Base-by-base conservation (phyloP, 345 rosid genomes). In the Aquilaria yunnanensis region DNA sequence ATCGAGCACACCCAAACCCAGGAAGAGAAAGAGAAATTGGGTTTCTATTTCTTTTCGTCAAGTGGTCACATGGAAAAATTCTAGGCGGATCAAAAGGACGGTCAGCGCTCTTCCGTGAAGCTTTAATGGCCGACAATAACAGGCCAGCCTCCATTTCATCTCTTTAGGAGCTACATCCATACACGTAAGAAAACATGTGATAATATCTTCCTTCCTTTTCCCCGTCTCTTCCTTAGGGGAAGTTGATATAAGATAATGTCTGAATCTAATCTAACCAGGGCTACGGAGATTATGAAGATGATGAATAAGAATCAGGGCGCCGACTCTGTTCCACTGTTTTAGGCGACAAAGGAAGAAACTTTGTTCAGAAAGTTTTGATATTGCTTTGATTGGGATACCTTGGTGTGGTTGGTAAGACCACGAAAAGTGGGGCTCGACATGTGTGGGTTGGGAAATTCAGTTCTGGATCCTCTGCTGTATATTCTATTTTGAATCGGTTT, bases 71-170 rank as follows among this genome's bases (percentile, higher is more conserved):
- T 37, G 43, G 43, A 2, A 37, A 37, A 37, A 37, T 37, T 5
- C 43, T 32, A 53, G 23, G 47, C 33, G 56, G 60, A 63, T 49
- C 23, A 12, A 50, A 63, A 47, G 29, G 51, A 65, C 45, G 59
- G 51, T 63, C 63, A 41, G 61, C 66, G 74, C 68, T 64, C 72
- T 54, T 48, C 23, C 54, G 45, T 68, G 77, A 72, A 75, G 70
- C 77, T 78, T 60, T 64, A 75, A 75, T 75, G 79, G 79, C 77
- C 72, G 75, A 78, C 75, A 70, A 71, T 9, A 37, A 37, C 7
- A 3, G 75, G 75, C 75, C 75, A 69, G 77, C 75, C 49, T 65
- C 64, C 72, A 58, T 60, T 57, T 68, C 70, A 47, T 29, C 64
- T 32, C 65, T 41, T 37, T 9, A 4, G 43, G 43, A 37, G 43